These are phyloP conservation scores for Claviceps capensis DNA, from an alignment of 2,329 filamentous ascomycete genomes.

Conservation along the genomic window DNA sequence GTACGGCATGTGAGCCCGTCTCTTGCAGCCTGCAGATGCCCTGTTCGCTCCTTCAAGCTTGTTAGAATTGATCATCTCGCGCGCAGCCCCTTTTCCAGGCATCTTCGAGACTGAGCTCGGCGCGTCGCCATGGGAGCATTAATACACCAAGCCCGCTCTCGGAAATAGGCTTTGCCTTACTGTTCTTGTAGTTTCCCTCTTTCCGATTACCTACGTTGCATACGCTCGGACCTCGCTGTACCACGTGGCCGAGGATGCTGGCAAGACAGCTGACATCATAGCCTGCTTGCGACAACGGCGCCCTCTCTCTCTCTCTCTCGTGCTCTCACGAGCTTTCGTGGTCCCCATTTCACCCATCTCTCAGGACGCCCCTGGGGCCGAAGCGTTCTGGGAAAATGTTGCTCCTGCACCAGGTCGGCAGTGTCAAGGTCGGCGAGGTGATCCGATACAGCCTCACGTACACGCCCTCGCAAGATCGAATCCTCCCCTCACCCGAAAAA, in stretches of 20 bases:
- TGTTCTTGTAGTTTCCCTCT: not conserved
- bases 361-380: not conserved
- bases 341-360: not conserved
- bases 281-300: not conserved
- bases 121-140: not conserved
- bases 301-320: not conserved
- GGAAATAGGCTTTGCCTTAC: not conserved
- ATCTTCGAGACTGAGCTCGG: not conserved
- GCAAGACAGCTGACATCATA: not conserved
- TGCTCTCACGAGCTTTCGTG: not conserved
- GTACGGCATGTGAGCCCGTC: too few species aligned
- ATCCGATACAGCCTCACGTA: conserved; percentile 89
- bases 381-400: conserved; percentile 45
- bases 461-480: conserved; percentile 75
- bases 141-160: not conserved
- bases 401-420: conserved; percentile 79
- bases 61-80: too few species aligned
- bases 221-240: not conserved
- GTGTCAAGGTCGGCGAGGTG: conserved; percentile 87
- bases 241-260: not conserved
- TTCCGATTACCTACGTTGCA: not conserved
- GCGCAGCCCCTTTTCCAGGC: too few species aligned
- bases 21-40: too few species aligned
- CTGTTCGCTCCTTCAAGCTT: too few species aligned
- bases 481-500: conserved; percentile 69